phyloP scores from a whole-genome alignment of 106 monocot species.

The Alisma plantagoaquatica region DNA sequence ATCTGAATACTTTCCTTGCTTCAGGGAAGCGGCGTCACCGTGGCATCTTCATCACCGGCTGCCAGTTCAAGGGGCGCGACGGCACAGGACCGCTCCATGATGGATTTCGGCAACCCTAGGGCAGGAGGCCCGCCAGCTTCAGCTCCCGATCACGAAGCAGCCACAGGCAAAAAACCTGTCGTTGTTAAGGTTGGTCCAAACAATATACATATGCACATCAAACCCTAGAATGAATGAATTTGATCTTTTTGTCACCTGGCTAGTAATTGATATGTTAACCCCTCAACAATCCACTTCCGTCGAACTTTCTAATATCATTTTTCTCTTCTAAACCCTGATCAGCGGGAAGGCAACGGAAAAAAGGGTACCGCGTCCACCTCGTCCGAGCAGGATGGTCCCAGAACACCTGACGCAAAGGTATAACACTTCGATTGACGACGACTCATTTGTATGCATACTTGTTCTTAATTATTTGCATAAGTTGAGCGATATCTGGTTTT shows the following conservation, averaged over 20 bases:
- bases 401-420: slow-evolving; percentile 71
- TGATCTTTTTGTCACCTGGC: no score
- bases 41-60: slow-evolving; percentile 27
- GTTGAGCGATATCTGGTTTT: no score
- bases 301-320: no score
- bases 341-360: no score
- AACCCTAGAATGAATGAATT: neutral
- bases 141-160: slow-evolving; percentile 22
- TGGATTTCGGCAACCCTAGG: slow-evolving; percentile 33
- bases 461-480: no score
- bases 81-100: slow-evolving; percentile 29
- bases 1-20: neutral
- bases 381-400: slow-evolving; percentile 57
- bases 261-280: no score
- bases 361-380: slow-evolving; percentile 21
- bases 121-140: slow-evolving; percentile 14
- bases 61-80: slow-evolving; percentile 27
- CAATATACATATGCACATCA: slow-evolving; percentile 12
- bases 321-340: no score
- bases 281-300: no score
- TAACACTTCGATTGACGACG: no score
- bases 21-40: slow-evolving; percentile 25
- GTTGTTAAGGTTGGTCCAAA: no score
- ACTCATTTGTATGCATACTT: no score
- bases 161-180: no score